These are phyloP conservation scores for Pyrus bretschneideri DNA, from an alignment of 306 rosid species.

Conservation along the genomic window DNA sequence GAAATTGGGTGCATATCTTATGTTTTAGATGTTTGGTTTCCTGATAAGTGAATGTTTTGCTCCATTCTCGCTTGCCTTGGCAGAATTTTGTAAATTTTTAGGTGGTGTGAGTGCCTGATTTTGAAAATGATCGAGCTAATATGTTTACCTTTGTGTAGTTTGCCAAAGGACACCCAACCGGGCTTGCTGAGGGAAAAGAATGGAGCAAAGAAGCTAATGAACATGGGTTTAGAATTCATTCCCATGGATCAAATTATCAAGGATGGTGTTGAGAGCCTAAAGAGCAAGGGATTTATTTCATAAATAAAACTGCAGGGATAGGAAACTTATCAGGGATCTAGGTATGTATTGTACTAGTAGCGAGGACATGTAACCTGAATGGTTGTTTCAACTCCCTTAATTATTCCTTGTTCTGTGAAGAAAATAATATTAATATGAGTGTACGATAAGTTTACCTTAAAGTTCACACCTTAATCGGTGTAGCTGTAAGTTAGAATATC, in stretches of 20 bases:
- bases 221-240: conserved; percentile 66
- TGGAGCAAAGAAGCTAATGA: conserved; percentile 56
- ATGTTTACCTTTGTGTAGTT: conserved; percentile 21
- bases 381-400: not conserved
- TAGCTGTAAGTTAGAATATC: too few species aligned
- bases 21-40: not conserved
- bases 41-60: not conserved
- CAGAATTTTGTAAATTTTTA: not conserved
- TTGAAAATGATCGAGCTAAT: conserved; percentile 4
- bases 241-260: conserved; percentile 81
- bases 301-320: conserved; percentile 14
- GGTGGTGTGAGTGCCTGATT: not conserved
- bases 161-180: conserved; percentile 66
- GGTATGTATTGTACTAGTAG: not conserved
- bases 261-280: conserved; percentile 76
- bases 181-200: conserved; percentile 62
- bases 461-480: too few species aligned
- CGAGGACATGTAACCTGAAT: not conserved
- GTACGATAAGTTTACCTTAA: too few species aligned
- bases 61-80: not conserved
- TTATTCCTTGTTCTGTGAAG: not conserved
- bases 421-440: too few species aligned
- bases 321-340: not conserved
- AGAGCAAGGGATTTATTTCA: conserved; percentile 61
- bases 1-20: not conserved